Evolutionary conservation across 306 rosid genomes (phyloP).

Genomic region (Crataegus laevigata): DNA sequence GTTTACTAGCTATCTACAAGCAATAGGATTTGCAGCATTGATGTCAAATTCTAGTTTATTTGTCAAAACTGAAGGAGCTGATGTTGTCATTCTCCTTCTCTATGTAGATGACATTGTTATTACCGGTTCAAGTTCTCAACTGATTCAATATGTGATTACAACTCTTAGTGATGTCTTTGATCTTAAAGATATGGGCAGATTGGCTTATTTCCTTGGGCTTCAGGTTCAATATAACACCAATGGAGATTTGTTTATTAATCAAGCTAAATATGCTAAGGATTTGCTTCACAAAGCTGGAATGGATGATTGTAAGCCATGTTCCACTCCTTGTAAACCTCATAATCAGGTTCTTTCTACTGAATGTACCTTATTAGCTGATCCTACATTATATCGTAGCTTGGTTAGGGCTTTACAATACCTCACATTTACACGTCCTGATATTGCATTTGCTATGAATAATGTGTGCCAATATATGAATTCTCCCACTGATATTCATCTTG

Average conservation of each 20-base stretch:
- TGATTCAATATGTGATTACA: background rate
- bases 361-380: background rate
- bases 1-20: background rate
- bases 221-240: background rate
- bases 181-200: background rate
- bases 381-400: background rate
- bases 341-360: no score
- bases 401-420: background rate
- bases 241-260: background rate
- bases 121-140: background rate
- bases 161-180: background rate
- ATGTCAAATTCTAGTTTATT: background rate
- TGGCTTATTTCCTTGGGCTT: background rate
- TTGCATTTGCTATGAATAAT: background rate
- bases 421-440: background rate
- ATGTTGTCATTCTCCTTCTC: background rate
- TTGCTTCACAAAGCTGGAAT: background rate
- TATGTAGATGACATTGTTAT: background rate
- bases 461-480: background rate
- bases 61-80: fast-evolving
- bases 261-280: background rate
- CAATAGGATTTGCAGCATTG: background rate
- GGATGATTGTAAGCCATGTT: background rate
- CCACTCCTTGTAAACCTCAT: background rate
- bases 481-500: background rate